Percentiles rank a stretch among this genome's conserved stretches.
Evolutionary conservation across 108 stramenopile genomes (phyloP).

Genomic region (Bacterosira constricta): DNA sequence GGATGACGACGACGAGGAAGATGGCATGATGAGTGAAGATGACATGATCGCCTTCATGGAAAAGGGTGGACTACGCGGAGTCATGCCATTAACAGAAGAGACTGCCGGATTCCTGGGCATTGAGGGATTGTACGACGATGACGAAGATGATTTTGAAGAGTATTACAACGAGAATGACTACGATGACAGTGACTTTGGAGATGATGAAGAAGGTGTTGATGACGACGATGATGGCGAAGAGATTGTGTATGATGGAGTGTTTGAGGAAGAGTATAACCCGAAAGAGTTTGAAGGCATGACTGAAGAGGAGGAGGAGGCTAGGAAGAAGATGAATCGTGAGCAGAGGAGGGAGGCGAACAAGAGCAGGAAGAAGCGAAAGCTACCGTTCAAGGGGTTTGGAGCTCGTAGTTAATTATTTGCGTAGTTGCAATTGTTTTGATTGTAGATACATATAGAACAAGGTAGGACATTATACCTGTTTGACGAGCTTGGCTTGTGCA

Average conservation of each 20-base stretch:
- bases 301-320: constrained; percentile 47
- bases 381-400: constrained; percentile 77
- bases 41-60: constrained; percentile 60
- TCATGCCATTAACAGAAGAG: constrained; percentile 49
- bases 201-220: constrained; percentile 51
- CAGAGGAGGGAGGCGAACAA: constrained; percentile 78
- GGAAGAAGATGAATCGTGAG: constrained; percentile 68
- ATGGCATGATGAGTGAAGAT: constrained; percentile 56
- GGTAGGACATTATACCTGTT: too few species aligned
- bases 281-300: constrained; percentile 46
- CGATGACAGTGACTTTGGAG: constrained; percentile 44
- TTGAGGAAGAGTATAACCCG: constrained; percentile 59
- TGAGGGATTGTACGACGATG: constrained; percentile 48
- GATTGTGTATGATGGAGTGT: constrained; percentile 67
- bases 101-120: constrained; percentile 47
- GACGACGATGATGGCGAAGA: constrained; percentile 61
- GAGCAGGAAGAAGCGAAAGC: constrained; percentile 65
- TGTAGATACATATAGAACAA: too few species aligned
- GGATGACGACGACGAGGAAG: constrained; percentile 50
- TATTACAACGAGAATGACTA: constrained; percentile 43
- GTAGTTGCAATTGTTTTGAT: neutral
- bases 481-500: too few species aligned
- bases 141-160: constrained; percentile 33
- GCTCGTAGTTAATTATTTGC: neutral
- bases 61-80: constrained; percentile 52